Evolutionary conservation across 148 eudicot species (phyloP).

Genomic region (Cornus controversa): DNA sequence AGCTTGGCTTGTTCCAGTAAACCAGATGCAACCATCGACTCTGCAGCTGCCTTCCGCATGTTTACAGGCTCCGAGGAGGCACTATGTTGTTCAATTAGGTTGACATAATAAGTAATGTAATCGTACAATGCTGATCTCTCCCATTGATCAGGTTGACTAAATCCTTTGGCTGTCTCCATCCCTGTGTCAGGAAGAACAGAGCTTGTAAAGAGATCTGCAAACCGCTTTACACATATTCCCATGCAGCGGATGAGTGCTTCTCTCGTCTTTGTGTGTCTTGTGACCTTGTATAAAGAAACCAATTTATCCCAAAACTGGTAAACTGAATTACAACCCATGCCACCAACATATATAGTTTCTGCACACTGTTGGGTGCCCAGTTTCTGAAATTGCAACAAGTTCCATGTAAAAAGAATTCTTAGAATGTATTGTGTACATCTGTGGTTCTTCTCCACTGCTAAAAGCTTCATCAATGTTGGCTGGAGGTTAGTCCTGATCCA

Average conservation of each 20-base stretch:
- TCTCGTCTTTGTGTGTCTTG: slow-evolving; percentile 67
- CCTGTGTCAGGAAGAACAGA: slow-evolving; percentile 22
- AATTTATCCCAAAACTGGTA: slow-evolving; percentile 69
- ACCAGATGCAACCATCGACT: slow-evolving; percentile 81
- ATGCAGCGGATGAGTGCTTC: slow-evolving; percentile 65
- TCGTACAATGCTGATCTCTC: slow-evolving; percentile 41
- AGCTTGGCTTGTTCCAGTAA: slow-evolving; percentile 65
- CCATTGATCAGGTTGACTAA: slow-evolving; percentile 22
- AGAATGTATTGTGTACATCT: slow-evolving; percentile 76
- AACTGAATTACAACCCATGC: slow-evolving; percentile 52
- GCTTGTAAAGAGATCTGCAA: slow-evolving; percentile 31
- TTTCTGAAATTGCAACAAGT: slow-evolving; percentile 44
- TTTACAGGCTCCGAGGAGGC: slow-evolving; percentile 79
- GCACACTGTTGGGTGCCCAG: slow-evolving; percentile 15
- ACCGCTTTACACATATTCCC: slow-evolving; percentile 53
- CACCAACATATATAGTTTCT: slow-evolving; percentile 45
- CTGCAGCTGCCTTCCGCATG: slow-evolving; percentile 86
- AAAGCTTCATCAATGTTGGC: slow-evolving; percentile 43
- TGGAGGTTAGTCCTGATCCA: slow-evolving; percentile 71
- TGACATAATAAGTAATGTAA: slow-evolving; percentile 50
- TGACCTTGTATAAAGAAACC: slow-evolving; percentile 51
- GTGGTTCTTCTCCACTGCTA: slow-evolving; percentile 66
- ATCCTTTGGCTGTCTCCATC: slow-evolving; percentile 6
- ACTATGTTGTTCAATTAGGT: slow-evolving; percentile 52
- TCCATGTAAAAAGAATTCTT: slow-evolving; percentile 77